A percentile compares a stretch with the other conserved stretches of the same genome.
These are phyloP conservation scores for Vigna trinervia DNA, from an alignment of 306 rosid genomes.

Conservation along the genomic window DNA sequence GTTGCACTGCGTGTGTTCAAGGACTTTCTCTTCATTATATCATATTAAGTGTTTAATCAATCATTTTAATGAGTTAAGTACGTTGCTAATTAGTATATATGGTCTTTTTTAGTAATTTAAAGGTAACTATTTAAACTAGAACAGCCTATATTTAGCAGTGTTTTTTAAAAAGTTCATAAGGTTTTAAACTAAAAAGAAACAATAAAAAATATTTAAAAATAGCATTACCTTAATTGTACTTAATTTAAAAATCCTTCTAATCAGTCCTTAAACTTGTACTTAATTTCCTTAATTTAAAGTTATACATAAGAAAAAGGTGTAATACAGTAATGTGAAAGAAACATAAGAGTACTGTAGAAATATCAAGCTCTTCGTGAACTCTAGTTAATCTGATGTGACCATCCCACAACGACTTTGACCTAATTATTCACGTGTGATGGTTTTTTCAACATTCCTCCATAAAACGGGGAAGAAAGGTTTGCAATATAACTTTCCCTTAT, in stretches of 20 bases:
- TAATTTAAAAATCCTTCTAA: not conserved
- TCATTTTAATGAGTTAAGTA: not conserved
- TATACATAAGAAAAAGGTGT: not conserved
- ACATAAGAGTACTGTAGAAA: not conserved
- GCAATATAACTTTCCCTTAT: too few relatives aligned
- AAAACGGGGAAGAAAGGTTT: not conserved
- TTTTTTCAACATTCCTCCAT: conserved; percentile 7
- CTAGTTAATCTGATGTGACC: not conserved
- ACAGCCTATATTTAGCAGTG: not conserved
- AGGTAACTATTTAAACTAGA: not conserved
- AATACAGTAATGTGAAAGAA: conserved; percentile 12
- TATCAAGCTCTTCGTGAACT: not conserved
- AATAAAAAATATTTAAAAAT: too few relatives aligned
- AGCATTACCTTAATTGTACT: too few relatives aligned
- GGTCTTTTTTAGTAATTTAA: not conserved
- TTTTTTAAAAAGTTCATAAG: not conserved
- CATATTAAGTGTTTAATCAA: not conserved
- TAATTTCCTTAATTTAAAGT: not conserved
- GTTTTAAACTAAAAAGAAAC: not conserved
- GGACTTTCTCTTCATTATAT: not conserved
- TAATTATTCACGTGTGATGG: not conserved
- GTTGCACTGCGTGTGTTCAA: not conserved
- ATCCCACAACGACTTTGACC: not conserved
- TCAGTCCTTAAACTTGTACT: not conserved
- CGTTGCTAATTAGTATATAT: too few relatives aligned